These are phyloP conservation scores for Pisolithus orientalis DNA, from an alignment of 768 basidiomycete species.

Conservation along the genomic window DNA sequence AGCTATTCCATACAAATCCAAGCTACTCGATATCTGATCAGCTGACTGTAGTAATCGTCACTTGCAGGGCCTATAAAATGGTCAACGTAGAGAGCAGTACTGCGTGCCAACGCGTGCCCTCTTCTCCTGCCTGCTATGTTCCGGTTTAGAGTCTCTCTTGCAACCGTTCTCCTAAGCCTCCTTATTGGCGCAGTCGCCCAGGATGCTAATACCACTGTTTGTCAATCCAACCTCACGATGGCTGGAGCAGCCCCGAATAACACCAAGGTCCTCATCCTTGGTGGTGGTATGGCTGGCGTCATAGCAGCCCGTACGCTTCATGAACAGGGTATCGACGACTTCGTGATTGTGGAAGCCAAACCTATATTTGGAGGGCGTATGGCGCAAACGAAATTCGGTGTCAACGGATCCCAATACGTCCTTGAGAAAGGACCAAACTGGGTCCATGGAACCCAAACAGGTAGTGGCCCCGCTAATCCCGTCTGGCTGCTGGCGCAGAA, in stretches of 20 bases:
- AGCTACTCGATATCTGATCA: no score
- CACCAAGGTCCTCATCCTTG: slow-evolving; percentile 49
- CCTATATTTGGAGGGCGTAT: slow-evolving; percentile 56
- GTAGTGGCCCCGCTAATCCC: slow-evolving; percentile 49
- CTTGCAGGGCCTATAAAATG: no score
- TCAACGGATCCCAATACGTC: slow-evolving; percentile 27
- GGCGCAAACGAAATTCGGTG: slow-evolving; percentile 39
- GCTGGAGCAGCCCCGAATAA: slow-evolving; percentile 6
- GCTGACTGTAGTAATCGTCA: no score
- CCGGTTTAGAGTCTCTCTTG: background rate
- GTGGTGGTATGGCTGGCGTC: slow-evolving; percentile 60
- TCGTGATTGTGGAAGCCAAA: slow-evolving; percentile 56
- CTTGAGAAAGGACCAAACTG: slow-evolving; percentile 60
- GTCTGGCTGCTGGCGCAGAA: slow-evolving; percentile 53
- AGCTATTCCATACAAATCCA: no score
- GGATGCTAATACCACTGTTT: no score
- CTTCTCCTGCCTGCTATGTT: slow-evolving; percentile 31
- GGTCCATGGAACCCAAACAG: slow-evolving; percentile 49
- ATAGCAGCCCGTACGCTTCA: slow-evolving; percentile 59
- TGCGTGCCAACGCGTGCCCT: background rate
- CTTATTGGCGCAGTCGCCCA: slow-evolving; percentile 4
- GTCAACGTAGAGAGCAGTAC: no score
- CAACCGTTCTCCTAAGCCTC: slow-evolving; percentile 5
- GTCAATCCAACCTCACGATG: background rate
- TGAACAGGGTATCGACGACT: slow-evolving; percentile 47